Conservation (phyloP, 768 basidiomycete genomes). For the Macrolepiota dolichaula region DNA sequence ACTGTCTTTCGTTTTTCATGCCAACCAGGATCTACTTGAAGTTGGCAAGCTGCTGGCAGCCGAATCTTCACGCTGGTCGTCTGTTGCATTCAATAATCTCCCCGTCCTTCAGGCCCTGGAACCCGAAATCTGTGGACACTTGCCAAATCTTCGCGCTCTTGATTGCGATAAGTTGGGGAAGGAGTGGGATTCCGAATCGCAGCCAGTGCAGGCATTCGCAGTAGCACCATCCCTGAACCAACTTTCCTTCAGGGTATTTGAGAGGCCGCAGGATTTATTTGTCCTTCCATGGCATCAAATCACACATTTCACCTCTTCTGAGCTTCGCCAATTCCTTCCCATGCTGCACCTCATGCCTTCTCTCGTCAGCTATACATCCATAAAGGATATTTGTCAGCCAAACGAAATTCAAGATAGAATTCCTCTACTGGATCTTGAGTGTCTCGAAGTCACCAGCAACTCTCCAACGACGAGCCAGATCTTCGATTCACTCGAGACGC, state of each 20-base stretch:
- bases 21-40: background rate
- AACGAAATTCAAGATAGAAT: conserved; percentile 6
- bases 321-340: conserved; percentile 3
- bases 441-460: background rate
- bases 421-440: background rate
- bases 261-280: background rate
- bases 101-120: conserved; percentile 5
- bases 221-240: background rate
- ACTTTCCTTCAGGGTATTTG: background rate
- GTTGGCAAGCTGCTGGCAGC: background rate
- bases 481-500: background rate
- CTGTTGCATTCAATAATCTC: conserved; percentile 10
- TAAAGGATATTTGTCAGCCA: background rate
- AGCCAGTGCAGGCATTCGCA: conserved; percentile 1
- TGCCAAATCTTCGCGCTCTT: background rate
- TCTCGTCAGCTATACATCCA: background rate
- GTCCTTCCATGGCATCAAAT: conserved; percentile 7
- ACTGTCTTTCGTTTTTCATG: background rate
- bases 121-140: background rate
- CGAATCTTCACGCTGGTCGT: conserved; percentile 1
- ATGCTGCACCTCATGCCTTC: conserved; percentile 4
- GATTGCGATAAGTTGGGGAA: background rate
- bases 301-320: conserved; percentile 2
- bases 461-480: conserved; percentile 7
- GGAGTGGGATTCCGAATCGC: background rate